Percentiles rank a stretch among this genome's conserved stretches.
Conservation (phyloP, 306 rosid species). For the Quercus berberidifolia region DNA sequence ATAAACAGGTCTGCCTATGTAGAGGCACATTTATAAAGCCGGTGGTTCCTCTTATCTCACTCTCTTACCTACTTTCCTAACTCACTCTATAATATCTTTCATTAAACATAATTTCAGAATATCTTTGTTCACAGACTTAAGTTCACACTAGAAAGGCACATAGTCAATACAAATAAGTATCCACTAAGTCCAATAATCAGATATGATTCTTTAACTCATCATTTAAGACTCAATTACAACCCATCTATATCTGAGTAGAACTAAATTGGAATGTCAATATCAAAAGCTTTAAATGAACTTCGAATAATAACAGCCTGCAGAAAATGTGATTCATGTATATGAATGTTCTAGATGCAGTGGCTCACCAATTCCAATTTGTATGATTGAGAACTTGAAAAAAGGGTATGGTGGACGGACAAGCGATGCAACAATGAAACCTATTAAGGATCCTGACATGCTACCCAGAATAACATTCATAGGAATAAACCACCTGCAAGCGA, state of each 20-base stretch:
- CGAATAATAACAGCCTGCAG: neutral
- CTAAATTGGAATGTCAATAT: neutral
- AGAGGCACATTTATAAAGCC: no score
- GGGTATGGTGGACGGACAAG: constrained; percentile 87
- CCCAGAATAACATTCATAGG: constrained; percentile 77
- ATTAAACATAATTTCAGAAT: no score
- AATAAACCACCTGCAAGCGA: constrained; percentile 90
- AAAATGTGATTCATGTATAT: neutral
- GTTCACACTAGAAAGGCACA: neutral
- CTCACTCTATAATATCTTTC: neutral
- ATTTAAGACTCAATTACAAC: neutral
- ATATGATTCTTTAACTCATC: neutral
- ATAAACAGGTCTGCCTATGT: no score
- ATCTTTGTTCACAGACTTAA: neutral
- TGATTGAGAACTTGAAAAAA: constrained; percentile 82
- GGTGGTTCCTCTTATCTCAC: no score
- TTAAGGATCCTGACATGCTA: constrained; percentile 70
- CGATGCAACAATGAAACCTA: constrained; percentile 71
- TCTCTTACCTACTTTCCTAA: no score
- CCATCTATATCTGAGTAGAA: neutral
- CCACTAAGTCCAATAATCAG: neutral
- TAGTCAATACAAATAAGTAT: neutral
- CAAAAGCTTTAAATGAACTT: neutral
- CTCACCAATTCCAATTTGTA: constrained; percentile 92
- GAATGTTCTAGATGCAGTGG: constrained; percentile 3